These are phyloP conservation scores for Lotus japonicus DNA, from an alignment of 306 rosid species.

Conservation along the genomic window DNA sequence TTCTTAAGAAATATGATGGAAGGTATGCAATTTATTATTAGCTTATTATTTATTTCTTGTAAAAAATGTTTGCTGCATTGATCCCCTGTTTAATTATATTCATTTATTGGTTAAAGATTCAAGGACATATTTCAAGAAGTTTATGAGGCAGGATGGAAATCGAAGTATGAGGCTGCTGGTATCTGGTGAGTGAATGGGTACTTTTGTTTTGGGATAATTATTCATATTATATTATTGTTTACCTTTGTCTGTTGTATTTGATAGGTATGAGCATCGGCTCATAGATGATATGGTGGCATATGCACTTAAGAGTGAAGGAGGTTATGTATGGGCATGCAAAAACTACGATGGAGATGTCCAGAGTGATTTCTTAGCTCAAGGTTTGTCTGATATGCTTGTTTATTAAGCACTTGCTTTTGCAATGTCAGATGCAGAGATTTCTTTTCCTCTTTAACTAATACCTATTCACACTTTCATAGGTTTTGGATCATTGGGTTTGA, in stretches of 20 bases:
- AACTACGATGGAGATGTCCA: conserved; percentile 99
- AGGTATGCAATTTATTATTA: conserved; percentile 46
- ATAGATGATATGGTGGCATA: conserved; percentile 99
- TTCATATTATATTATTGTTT: not conserved
- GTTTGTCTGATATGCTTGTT: conserved; percentile 35
- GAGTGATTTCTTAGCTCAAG: conserved; percentile 99
- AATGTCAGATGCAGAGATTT: not conserved
- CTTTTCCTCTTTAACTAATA: conserved; percentile 16
- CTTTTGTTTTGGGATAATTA: not conserved
- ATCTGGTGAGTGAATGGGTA: conserved; percentile 61
- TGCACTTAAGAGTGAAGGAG: conserved; percentile 97
- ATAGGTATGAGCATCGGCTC: conserved; percentile 97
- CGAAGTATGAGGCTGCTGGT: conserved; percentile 89
- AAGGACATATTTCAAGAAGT: conserved; percentile 99
- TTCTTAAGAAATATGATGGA: conserved; percentile 98
- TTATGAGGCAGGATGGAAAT: conserved; percentile 85
- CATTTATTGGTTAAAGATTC: conserved; percentile 56
- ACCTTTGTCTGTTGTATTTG: conserved; percentile 23
- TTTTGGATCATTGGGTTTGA: conserved; percentile 97
- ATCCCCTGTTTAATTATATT: not conserved
- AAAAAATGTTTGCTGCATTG: not conserved
- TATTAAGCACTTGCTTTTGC: not conserved
- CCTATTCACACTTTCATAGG: conserved; percentile 42
- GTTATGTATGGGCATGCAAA: conserved; percentile 99
- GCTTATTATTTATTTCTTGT: conserved; percentile 13